These are phyloP conservation scores for Saposhnikovia divaricata DNA, from an alignment of 129 eudicot species.

Conservation along the genomic window DNA sequence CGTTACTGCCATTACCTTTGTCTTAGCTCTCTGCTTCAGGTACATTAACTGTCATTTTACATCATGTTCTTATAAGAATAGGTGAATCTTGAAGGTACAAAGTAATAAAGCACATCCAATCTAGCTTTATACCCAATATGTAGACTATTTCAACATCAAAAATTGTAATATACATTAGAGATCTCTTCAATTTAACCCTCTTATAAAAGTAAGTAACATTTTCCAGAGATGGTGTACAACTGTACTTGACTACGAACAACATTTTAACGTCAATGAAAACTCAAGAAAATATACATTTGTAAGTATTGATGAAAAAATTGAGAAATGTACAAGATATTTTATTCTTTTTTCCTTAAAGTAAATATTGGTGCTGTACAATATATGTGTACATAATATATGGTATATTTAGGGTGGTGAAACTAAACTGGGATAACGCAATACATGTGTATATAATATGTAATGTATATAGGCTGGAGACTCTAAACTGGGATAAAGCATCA, in stretches of 20 bases:
- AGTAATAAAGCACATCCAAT: not conserved
- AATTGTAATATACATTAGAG: too few relatives aligned
- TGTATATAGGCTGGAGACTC: slow-evolving; percentile 42
- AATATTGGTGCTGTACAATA: not conserved
- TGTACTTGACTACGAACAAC: not conserved
- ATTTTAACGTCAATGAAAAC: not conserved
- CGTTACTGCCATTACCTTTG: slow-evolving; percentile 37
- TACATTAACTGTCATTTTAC: not conserved
- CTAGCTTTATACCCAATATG: not conserved
- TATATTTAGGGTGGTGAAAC: not conserved
- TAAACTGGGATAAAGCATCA: slow-evolving; percentile 22
- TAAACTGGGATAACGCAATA: slow-evolving; percentile 18
- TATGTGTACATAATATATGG: not conserved
- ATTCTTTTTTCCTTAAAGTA: not conserved
- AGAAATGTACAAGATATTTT: not conserved
- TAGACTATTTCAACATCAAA: not conserved
- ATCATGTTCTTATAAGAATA: not conserved
- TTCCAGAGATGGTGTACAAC: not conserved
- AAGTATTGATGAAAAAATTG: not conserved
- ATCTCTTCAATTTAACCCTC: not conserved
- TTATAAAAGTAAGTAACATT: not conserved
- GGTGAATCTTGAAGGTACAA: not conserved
- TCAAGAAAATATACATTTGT: not conserved
- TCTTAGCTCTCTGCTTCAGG: slow-evolving; percentile 36
- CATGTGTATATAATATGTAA: not conserved